Conservation (phyloP, 129 eudicot species). For the Arctium lappa region DNA sequence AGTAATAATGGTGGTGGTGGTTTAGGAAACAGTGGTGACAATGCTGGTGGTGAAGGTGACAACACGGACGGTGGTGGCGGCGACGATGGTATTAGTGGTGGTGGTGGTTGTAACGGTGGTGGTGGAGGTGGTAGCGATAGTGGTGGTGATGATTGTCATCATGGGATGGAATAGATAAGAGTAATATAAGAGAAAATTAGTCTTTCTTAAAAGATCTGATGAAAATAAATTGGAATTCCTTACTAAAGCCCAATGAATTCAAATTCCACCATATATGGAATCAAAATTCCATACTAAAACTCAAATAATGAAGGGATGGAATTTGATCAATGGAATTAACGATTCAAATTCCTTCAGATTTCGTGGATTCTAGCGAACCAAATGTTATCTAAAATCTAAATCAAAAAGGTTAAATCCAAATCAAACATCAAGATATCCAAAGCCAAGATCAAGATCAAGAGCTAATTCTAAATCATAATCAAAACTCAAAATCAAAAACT, state of each 20-base stretch:
- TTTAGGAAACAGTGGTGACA: neutral
- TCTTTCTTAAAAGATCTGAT: neutral
- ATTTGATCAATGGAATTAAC: too few species aligned
- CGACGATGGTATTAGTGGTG: neutral
- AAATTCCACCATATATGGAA: too few species aligned
- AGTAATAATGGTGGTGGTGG: too few species aligned
- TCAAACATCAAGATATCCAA: neutral
- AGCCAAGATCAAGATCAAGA: neutral
- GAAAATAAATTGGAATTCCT: neutral
- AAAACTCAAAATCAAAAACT: too few species aligned
- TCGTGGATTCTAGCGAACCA: neutral
- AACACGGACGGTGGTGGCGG: neutral
- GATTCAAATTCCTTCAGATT: neutral
- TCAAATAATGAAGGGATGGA: neutral
- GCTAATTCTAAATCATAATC: neutral
- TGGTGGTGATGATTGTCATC: neutral
- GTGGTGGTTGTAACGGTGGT: too few species aligned
- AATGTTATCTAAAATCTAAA: too few species aligned
- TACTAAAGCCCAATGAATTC: neutral
- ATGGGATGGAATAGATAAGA: neutral
- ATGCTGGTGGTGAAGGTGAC: neutral
- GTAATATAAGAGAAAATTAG: neutral
- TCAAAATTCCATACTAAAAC: too few species aligned
- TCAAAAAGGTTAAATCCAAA: too few species aligned
- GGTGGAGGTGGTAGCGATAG: too few species aligned